A percentile compares a stretch with the other conserved stretches of the same genome.
These are phyloP conservation scores for Taxawa tesnikishii DNA, from an alignment of 2,329 filamentous ascomycete genomes.

Conservation along the genomic window DNA sequence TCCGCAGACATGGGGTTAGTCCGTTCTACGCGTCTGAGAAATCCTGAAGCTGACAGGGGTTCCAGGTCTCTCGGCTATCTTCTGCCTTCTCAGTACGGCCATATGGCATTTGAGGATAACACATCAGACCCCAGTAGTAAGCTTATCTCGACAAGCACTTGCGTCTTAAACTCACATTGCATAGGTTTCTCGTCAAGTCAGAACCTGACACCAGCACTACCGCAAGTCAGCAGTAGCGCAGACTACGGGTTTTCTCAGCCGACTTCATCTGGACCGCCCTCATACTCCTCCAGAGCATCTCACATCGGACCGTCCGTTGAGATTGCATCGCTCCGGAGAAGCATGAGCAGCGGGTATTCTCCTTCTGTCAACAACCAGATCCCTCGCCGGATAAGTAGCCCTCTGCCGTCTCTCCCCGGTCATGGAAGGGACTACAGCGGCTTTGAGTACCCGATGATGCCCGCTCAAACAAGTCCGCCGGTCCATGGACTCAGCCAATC, in stretches of 20 bases:
- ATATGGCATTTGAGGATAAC: slow-evolving; percentile 9
- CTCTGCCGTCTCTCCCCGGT: not conserved
- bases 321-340: too few relatives aligned
- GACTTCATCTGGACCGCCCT: not conserved
- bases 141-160: slow-evolving; percentile 5
- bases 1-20: slow-evolving; percentile 22
- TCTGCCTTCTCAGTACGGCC: slow-evolving; percentile 22
- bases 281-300: not conserved
- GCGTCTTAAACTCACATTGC: too few relatives aligned
- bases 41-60: not conserved
- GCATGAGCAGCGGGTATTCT: too few relatives aligned
- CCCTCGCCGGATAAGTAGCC: not conserved
- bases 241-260: not conserved
- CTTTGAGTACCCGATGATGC: not conserved
- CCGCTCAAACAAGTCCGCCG: not conserved
- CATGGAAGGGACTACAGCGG: not conserved
- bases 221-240: too few relatives aligned
- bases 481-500: not conserved
- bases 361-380: too few relatives aligned
- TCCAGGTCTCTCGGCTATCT: slow-evolving; percentile 21
- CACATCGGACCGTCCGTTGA: not conserved
- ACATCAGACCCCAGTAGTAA: slow-evolving; percentile 20
- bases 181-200: not conserved
- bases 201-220: not conserved
- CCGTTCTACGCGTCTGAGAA: slow-evolving; percentile 1